phyloP scores from a whole-genome alignment of 2,329 filamentous ascomycete genomes.

The Aquanectria penicillioides region DNA sequence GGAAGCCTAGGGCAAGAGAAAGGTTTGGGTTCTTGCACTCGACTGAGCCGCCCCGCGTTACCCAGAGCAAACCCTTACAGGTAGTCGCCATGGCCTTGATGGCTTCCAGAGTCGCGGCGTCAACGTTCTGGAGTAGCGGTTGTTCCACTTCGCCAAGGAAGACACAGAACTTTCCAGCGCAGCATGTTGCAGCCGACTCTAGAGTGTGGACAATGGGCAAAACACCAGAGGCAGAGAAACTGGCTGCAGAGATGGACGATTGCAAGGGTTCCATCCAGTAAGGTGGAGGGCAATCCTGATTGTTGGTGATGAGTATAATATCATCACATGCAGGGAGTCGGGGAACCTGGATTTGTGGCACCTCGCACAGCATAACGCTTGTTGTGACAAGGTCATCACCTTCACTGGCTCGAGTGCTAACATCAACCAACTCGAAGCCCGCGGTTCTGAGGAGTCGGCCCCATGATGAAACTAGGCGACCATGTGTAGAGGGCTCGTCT shows the following conservation, averaged over 20 bases:
- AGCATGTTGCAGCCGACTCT: not conserved
- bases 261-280: not conserved
- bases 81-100: not conserved
- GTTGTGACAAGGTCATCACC: too few relatives aligned
- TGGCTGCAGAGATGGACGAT: not conserved
- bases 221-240: not conserved
- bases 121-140: not conserved
- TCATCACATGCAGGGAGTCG: too few relatives aligned
- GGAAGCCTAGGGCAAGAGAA: not conserved
- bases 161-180: slow-evolving; percentile 1
- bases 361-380: too few relatives aligned
- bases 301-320: too few relatives aligned
- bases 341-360: too few relatives aligned
- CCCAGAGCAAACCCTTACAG: slow-evolving; percentile 16
- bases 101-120: not conserved
- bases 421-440: too few relatives aligned
- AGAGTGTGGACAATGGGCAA: not conserved
- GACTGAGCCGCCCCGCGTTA: slow-evolving; percentile 11
- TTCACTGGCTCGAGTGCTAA: too few relatives aligned
- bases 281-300: not conserved
- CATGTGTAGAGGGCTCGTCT: too few relatives aligned
- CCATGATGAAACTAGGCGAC: too few relatives aligned
- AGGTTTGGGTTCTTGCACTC: not conserved
- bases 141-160: slow-evolving; percentile 24
- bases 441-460: too few relatives aligned